These are phyloP conservation scores for Extremus antarcticus DNA, from an alignment of 495 filamentous ascomycete species.

Conservation along the genomic window DNA sequence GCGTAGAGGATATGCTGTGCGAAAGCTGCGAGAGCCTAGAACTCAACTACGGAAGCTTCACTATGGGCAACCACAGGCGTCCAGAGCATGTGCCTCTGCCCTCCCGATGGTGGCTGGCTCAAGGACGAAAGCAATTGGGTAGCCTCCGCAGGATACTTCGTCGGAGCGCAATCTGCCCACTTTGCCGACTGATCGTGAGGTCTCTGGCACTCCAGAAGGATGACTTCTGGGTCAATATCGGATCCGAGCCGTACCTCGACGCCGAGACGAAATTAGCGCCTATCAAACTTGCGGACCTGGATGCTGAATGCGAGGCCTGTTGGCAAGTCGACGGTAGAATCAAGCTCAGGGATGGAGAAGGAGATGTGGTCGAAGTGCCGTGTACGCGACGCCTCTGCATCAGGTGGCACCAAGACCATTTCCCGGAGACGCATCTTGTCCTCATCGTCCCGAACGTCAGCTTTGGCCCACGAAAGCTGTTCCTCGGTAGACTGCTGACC, in stretches of 20 bases:
- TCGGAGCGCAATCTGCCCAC: not conserved
- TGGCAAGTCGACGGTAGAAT: not conserved
- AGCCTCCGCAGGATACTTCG: constrained; percentile 12
- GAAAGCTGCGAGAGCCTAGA: no score
- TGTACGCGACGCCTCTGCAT: not conserved
- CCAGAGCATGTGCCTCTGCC: no score
- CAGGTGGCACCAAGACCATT: not conserved
- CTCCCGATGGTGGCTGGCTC: not conserved
- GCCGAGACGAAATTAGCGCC: no score
- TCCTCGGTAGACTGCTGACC: not conserved
- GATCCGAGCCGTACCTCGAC: no score
- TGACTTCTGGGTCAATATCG: no score
- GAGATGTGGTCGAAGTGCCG: not conserved
- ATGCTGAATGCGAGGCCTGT: not conserved
- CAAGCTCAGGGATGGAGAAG: not conserved
- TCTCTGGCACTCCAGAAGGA: no score
- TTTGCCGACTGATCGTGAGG: not conserved
- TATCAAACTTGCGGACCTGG: not conserved
- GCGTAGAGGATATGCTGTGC: no score
- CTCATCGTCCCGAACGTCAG: not conserved
- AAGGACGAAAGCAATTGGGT: not conserved
- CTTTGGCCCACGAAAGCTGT: not conserved
- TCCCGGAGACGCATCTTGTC: not conserved
- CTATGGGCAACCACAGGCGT: no score
- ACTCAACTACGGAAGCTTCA: no score